Conservation (phyloP, 2,329 filamentous ascomycete genomes). For the Ophiosphaerella narmari region DNA sequence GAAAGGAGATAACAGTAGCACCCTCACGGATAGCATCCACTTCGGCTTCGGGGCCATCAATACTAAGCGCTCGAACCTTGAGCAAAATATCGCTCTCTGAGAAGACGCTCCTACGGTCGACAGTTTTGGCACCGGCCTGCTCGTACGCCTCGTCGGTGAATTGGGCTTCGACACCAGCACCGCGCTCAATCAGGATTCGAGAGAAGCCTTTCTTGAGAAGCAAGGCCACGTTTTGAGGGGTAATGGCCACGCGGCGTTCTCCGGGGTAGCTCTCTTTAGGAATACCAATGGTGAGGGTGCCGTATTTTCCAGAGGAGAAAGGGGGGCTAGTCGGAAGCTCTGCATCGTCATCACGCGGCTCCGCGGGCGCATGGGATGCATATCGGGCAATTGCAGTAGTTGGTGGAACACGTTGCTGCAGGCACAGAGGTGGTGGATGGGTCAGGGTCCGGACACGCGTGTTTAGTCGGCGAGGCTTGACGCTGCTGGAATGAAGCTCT, state of each 20-base stretch:
- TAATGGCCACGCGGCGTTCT: slow-evolving; percentile 83
- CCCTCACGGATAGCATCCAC: slow-evolving; percentile 69
- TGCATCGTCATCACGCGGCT: slow-evolving; percentile 34
- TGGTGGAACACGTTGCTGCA: slow-evolving; percentile 36
- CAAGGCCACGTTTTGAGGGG: slow-evolving; percentile 79
- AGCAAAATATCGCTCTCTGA: slow-evolving; percentile 76
- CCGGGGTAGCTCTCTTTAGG: slow-evolving; percentile 77
- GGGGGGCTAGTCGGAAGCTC: slow-evolving; percentile 42
- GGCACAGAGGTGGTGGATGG: slow-evolving; percentile 31
- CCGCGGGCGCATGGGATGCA: slow-evolving; percentile 40
- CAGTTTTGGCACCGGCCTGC: slow-evolving; percentile 76
- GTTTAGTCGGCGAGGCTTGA: slow-evolving; percentile 18
- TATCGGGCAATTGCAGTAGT: slow-evolving; percentile 33
- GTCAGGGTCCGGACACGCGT: slow-evolving; percentile 28
- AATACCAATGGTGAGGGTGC: slow-evolving; percentile 74
- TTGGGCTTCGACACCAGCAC: slow-evolving; percentile 77
- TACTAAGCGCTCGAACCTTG: slow-evolving; percentile 77
- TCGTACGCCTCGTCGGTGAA: slow-evolving; percentile 79
- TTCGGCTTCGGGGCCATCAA: slow-evolving; percentile 64
- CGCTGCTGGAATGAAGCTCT: slow-evolving; percentile 20
- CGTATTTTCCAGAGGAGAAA: slow-evolving; percentile 62
- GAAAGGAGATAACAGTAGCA: slow-evolving; percentile 78
- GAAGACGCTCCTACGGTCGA: slow-evolving; percentile 73
- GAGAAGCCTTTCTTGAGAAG: slow-evolving; percentile 85
- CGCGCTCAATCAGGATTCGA: slow-evolving; percentile 76